Conservation (phyloP, 352 stramenopile genomes). For the Achlya hypogyna region DNA sequence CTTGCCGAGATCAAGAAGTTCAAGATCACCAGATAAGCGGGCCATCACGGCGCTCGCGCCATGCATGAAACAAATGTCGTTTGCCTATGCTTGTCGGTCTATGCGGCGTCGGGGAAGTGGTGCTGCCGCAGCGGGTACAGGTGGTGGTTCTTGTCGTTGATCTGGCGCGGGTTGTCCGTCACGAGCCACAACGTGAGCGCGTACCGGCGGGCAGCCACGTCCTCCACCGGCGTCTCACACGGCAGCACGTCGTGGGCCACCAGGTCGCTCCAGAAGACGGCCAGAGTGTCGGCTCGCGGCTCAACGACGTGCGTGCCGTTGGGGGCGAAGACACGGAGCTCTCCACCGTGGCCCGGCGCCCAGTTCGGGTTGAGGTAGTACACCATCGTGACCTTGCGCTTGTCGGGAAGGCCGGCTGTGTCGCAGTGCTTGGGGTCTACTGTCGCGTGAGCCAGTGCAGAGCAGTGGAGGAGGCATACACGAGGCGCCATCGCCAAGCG, state of each 20-base stretch:
- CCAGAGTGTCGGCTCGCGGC: conserved; percentile 60
- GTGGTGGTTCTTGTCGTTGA: conserved; percentile 34
- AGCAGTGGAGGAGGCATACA: conserved; percentile 24
- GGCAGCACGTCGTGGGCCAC: conserved; percentile 80
- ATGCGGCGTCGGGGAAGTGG: conserved; percentile 25
- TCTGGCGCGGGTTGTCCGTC: conserved; percentile 35
- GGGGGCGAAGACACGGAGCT: conserved; percentile 41
- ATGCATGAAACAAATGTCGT: too few species aligned
- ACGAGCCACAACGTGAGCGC: conserved; percentile 87
- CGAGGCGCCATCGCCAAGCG: conserved; percentile 37
- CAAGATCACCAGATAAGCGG: conserved; percentile 92
- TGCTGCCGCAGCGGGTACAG: conserved; percentile 29
- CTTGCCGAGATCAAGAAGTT: conserved; percentile 95
- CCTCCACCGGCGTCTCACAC: conserved; percentile 26
- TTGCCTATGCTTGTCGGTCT: not conserved
- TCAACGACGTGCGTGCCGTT: conserved; percentile 39
- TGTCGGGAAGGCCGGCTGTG: conserved; percentile 36
- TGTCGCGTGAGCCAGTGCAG: not conserved
- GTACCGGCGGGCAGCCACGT: conserved; percentile 32
- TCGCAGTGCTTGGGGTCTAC: conserved; percentile 48
- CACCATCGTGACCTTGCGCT: conserved; percentile 59
- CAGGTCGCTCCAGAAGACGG: conserved; percentile 83
- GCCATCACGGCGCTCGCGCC: too few species aligned
- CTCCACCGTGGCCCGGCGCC: conserved; percentile 38
- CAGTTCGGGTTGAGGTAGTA: conserved; percentile 71